These are phyloP conservation scores for Mallotus nudiflorus DNA, from an alignment of 345 rosid species.

Conservation along the genomic window DNA sequence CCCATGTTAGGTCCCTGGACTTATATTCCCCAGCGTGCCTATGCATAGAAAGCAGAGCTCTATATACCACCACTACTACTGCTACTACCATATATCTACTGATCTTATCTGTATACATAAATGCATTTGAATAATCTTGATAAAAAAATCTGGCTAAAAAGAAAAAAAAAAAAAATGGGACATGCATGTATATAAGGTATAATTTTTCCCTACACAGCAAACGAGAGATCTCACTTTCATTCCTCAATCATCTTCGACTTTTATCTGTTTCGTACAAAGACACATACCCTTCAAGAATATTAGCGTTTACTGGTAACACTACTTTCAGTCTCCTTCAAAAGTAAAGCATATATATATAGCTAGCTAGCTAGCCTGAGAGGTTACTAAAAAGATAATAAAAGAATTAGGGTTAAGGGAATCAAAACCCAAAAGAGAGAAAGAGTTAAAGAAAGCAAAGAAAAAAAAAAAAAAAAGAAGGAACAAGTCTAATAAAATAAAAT, in stretches of 20 bases:
- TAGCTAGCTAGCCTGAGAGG: background rate
- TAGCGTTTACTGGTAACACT: slow-evolving; percentile 5
- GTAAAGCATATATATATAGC: background rate
- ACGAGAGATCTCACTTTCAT: slow-evolving; percentile 51
- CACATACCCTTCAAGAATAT: slow-evolving; percentile 3
- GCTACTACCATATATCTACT: too few species aligned
- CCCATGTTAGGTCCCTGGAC: too few species aligned
- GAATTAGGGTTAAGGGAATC: background rate
- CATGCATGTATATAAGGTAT: too few species aligned
- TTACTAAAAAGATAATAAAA: background rate
- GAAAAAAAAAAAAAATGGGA: too few species aligned
- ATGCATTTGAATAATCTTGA: too few species aligned
- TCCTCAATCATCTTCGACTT: slow-evolving; percentile 45
- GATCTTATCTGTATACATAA: too few species aligned
- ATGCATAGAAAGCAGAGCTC: too few species aligned
- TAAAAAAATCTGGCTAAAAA: too few species aligned
- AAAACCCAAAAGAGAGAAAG: background rate
- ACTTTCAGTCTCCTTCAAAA: slow-evolving; percentile 4
- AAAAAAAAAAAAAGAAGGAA: too few species aligned
- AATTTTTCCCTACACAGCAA: slow-evolving; percentile 28
- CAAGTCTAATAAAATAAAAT: slow-evolving; percentile 10
- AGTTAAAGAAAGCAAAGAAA: too few species aligned
- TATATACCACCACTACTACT: too few species aligned
- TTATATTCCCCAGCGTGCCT: too few species aligned
- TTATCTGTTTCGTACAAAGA: slow-evolving; percentile 10